Evolutionary conservation across 495 filamentous ascomycete species (phyloP).

Genomic region (Daldinia caldariorum): DNA sequence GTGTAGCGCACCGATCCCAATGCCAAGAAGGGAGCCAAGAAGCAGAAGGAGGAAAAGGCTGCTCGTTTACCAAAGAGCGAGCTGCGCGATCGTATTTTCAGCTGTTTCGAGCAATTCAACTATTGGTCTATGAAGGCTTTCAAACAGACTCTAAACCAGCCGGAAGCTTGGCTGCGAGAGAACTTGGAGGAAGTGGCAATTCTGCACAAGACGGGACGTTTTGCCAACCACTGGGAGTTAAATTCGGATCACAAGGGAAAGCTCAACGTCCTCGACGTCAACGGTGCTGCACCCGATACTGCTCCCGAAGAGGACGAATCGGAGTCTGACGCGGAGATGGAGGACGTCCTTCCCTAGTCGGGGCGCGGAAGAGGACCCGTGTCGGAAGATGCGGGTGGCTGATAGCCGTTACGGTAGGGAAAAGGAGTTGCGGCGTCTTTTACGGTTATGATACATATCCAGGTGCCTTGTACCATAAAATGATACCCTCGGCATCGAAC

Average conservation of each 20-base stretch:
- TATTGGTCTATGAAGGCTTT: constrained; percentile 92
- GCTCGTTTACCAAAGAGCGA: constrained; percentile 87
- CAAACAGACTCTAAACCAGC: constrained; percentile 76
- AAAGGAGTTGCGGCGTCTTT: constrained; percentile 38
- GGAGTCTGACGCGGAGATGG: constrained; percentile 74
- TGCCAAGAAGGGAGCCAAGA: constrained; percentile 58
- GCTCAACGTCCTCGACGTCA: constrained; percentile 56
- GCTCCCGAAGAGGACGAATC: constrained; percentile 69
- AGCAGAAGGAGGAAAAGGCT: constrained; percentile 78
- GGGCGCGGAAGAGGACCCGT: neutral
- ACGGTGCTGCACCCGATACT: constrained; percentile 62
- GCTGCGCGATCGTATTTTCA: constrained; percentile 83
- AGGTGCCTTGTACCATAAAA: constrained; percentile 33
- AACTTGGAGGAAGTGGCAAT: constrained; percentile 82
- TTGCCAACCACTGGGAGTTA: constrained; percentile 84
- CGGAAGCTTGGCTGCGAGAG: constrained; percentile 90
- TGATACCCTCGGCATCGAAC: constrained; percentile 42
- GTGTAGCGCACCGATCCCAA: constrained; percentile 49
- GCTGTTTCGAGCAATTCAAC: constrained; percentile 80
- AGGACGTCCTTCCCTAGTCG: constrained; percentile 65
- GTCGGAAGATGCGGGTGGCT: neutral
- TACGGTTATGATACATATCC: constrained; percentile 10
- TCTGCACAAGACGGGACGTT: constrained; percentile 79
- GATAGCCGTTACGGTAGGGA: neutral
- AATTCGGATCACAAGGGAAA: constrained; percentile 73